Conservation (phyloP, 805 yeast species). For the Saturnispora zaruensis region DNA sequence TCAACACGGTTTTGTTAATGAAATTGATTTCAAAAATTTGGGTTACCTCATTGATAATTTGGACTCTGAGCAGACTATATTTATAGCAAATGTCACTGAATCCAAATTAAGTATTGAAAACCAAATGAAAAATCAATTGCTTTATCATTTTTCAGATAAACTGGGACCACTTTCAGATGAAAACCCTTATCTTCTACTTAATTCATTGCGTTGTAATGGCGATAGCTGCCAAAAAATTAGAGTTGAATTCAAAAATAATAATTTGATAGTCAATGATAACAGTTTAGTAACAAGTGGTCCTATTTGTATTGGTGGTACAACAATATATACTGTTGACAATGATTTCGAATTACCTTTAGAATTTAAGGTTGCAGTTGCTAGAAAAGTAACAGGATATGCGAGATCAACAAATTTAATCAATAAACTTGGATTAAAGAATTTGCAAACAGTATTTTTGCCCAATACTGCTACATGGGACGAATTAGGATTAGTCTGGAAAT, state of each 20-base stretch:
- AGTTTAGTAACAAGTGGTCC: conserved; percentile 33
- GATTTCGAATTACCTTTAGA: conserved; percentile 56
- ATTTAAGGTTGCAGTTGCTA: conserved; percentile 54
- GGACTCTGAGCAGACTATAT: conserved; percentile 47
- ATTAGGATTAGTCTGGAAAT: conserved; percentile 50
- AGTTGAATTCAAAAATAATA: conserved; percentile 28
- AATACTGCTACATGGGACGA: conserved; percentile 65
- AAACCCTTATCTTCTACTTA: conserved; percentile 27
- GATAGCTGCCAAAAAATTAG: conserved; percentile 56
- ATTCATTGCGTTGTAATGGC: conserved; percentile 45
- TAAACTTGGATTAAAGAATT: conserved; percentile 41
- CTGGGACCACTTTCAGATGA: conserved; percentile 14
- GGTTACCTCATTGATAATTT: conserved; percentile 47
- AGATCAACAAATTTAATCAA: conserved; percentile 52
- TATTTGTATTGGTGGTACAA: conserved; percentile 48
- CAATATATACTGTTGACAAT: conserved; percentile 57
- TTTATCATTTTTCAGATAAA: conserved; percentile 59
- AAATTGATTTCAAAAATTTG: conserved; percentile 53
- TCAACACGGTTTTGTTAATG: conserved; percentile 59
- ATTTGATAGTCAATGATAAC: conserved; percentile 37
- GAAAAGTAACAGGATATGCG: conserved; percentile 52
- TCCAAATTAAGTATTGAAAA: conserved; percentile 29
- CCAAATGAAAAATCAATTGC: conserved; percentile 28
- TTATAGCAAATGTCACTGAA: conserved; percentile 35
- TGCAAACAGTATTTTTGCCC: conserved; percentile 75